phyloP scores from a whole-genome alignment of 208 protist genomes.

The Trypanosoma platydactyli region DNA sequence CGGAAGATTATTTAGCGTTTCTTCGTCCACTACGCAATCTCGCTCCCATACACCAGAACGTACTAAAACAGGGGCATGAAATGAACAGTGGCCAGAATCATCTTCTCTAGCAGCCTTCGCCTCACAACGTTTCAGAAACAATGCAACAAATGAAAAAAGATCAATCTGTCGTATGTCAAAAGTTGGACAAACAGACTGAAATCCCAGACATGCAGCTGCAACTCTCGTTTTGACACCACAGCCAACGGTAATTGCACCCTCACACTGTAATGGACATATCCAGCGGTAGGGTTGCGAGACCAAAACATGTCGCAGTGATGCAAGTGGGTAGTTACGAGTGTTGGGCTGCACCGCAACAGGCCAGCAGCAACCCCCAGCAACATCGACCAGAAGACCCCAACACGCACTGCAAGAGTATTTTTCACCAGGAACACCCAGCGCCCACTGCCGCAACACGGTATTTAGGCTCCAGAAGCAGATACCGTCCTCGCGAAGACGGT shows the following conservation, averaged over 20 bases:
- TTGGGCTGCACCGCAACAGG: constrained; percentile 41
- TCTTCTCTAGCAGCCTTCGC: background rate
- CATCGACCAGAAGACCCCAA: constrained; percentile 46
- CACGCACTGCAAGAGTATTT: constrained; percentile 47
- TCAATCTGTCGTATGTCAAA: background rate
- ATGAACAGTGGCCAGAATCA: background rate
- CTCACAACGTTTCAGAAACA: constrained; percentile 26
- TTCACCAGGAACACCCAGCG: constrained; percentile 10
- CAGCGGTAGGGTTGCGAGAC: constrained; percentile 27
- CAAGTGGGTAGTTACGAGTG: constrained; percentile 38
- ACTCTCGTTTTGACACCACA: background rate
- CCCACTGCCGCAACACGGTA: constrained; percentile 49
- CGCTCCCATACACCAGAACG: constrained; percentile 23
- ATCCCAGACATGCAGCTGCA: constrained; percentile 11
- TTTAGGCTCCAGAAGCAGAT: constrained; percentile 70
- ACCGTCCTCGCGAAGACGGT: constrained; percentile 69
- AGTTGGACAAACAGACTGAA: constrained; percentile 2
- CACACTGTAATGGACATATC: constrained; percentile 31
- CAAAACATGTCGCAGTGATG: constrained; percentile 29
- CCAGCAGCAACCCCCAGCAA: constrained; percentile 35
- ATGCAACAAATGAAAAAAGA: constrained; percentile 16
- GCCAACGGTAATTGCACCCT: constrained; percentile 12
- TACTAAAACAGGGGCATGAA: constrained; percentile 18
- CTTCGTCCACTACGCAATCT: background rate
- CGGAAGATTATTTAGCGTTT: constrained; percentile 19